These are phyloP conservation scores for Globisporangium canariense DNA, from an alignment of 352 stramenopile species.

Conservation along the genomic window DNA sequence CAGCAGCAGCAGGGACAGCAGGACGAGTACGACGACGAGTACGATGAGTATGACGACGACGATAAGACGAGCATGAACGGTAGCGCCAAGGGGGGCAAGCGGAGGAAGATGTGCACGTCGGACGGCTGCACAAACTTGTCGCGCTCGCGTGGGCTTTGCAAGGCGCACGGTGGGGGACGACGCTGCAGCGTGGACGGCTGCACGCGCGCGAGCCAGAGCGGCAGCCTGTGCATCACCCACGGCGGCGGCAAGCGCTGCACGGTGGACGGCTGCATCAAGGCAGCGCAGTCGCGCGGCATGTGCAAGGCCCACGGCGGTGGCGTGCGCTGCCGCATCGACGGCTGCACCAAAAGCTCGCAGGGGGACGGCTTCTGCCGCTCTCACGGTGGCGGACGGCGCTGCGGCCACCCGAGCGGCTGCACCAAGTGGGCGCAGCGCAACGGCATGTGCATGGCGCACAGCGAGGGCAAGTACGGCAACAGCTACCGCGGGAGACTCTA, in stretches of 20 bases:
- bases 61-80: conserved; percentile 20
- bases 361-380: conserved; percentile 82
- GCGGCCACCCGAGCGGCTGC: conserved; percentile 66
- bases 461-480: conserved; percentile 78
- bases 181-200: conserved; percentile 81
- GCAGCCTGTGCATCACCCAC: conserved; percentile 80
- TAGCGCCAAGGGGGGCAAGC: conserved; percentile 39
- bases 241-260: conserved; percentile 82
- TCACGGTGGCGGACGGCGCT: conserved; percentile 68
- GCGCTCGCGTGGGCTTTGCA: conserved; percentile 73
- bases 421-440: conserved; percentile 83
- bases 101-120: conserved; percentile 77
- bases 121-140: conserved; percentile 78
- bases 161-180: conserved; percentile 67
- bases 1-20: background rate
- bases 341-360: conserved; percentile 78
- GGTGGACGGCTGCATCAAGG: conserved; percentile 73
- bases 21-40: conserved; percentile 12
- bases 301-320: conserved; percentile 82
- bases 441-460: conserved; percentile 85
- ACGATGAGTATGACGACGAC: conserved; percentile 22
- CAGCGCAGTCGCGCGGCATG: conserved; percentile 77
- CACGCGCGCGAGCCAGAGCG: conserved; percentile 72
- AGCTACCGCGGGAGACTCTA: conserved; percentile 68
- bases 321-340: conserved; percentile 80